These are phyloP conservation scores for Annulohypoxylon maeteangense DNA, from an alignment of 495 filamentous ascomycete species.

Conservation along the genomic window DNA sequence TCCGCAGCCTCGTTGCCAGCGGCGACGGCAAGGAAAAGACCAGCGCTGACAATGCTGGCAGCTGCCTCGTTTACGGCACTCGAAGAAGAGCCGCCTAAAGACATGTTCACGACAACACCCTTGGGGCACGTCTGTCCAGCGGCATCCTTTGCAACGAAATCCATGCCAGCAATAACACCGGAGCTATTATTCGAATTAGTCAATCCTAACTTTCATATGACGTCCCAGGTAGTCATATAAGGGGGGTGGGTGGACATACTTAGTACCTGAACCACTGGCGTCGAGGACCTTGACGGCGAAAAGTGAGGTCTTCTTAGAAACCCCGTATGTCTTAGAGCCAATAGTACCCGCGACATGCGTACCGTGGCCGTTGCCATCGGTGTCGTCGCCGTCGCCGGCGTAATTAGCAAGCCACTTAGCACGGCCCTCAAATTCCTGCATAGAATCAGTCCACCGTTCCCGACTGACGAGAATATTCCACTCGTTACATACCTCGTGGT, in stretches of 20 bases:
- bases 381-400: constrained; percentile 43
- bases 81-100: constrained; percentile 60
- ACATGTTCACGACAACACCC: constrained; percentile 61
- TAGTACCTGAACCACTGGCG: constrained; percentile 54
- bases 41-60: constrained; percentile 53
- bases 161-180: constrained; percentile 65
- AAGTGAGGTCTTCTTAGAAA: constrained; percentile 71
- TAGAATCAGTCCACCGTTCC: constrained; percentile 44
- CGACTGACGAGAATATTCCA: constrained; percentile 54
- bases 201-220: not conserved
- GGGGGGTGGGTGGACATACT: constrained; percentile 2
- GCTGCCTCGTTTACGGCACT: constrained; percentile 60
- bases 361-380: constrained; percentile 61
- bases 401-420: constrained; percentile 57
- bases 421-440: constrained; percentile 65
- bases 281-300: constrained; percentile 76
- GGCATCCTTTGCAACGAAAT: constrained; percentile 59
- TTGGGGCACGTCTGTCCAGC: constrained; percentile 46
- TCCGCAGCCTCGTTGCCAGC: constrained; percentile 59
- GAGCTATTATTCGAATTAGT: constrained; percentile 45
- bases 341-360: constrained; percentile 76
- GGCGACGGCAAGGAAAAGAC: constrained; percentile 60
- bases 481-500: constrained; percentile 64
- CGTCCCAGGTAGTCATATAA: not conserved
- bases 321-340: constrained; percentile 68